Percentiles rank a stretch among this genome's conserved stretches.
Evolutionary conservation across 495 filamentous ascomycete species (phyloP).

Genomic region (Penicillium alfredii): DNA sequence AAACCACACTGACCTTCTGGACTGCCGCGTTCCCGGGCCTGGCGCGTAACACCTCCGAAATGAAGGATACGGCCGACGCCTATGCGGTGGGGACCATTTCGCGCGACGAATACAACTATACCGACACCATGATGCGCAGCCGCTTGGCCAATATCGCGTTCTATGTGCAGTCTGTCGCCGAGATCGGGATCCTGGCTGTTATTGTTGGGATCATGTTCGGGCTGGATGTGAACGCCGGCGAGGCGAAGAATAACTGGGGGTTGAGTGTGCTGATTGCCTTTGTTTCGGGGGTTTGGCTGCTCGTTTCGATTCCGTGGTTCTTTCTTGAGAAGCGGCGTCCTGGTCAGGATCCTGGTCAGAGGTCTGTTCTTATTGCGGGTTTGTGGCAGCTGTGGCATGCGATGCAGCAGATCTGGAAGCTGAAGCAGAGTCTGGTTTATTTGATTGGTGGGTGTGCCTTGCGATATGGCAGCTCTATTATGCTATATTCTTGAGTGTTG

Average conservation of each 20-base stretch:
- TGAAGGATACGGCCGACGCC: constrained; percentile 49
- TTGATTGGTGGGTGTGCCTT: constrained; percentile 51
- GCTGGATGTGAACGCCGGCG: constrained; percentile 50
- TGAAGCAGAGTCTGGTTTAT: constrained; percentile 60
- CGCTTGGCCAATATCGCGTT: constrained; percentile 56
- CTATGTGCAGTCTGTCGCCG: constrained; percentile 54
- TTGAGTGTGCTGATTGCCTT: constrained; percentile 59
- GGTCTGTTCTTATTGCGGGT: constrained; percentile 48
- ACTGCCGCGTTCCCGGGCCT: constrained; percentile 59
- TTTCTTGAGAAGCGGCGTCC: constrained; percentile 56
- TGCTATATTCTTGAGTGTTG: not conserved
- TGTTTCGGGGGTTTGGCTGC: constrained; percentile 56
- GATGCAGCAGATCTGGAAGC: constrained; percentile 50
- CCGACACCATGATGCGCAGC: constrained; percentile 57
- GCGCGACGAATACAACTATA: constrained; percentile 54
- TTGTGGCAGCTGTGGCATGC: constrained; percentile 55
- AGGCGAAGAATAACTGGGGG: constrained; percentile 59
- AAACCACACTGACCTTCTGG: constrained; percentile 63
- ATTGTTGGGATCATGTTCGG: constrained; percentile 61
- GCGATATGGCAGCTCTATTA: not conserved
- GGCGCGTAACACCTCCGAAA: constrained; percentile 49
- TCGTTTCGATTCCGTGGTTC: constrained; percentile 58
- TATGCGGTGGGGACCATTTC: constrained; percentile 47
- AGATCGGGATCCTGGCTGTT: constrained; percentile 54
- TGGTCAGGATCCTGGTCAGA: constrained; percentile 45